Conservation (phyloP, 2,329 filamentous ascomycete species). For the Coniochaeta sp. region DNA sequence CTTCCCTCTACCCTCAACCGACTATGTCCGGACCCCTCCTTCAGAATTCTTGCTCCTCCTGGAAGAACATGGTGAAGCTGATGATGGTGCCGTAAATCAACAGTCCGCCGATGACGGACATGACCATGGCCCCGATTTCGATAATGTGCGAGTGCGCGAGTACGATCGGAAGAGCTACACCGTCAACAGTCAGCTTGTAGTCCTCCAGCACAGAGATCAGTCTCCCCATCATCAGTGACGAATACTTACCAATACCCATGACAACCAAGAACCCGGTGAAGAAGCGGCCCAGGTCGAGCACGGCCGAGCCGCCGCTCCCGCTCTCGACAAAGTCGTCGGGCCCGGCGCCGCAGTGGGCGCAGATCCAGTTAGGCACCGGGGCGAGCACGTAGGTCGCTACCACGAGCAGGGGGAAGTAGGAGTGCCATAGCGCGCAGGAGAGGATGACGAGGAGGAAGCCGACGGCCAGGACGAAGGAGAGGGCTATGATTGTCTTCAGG, state of each 20-base stretch:
- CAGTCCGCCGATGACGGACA: constrained; percentile 87
- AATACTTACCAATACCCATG: constrained; percentile 84
- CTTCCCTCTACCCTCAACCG: background rate
- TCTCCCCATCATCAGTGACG: too few relatives aligned
- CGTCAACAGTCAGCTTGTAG: too few relatives aligned
- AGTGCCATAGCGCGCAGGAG: constrained; percentile 88
- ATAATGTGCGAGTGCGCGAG: constrained; percentile 86
- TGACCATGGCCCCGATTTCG: constrained; percentile 76
- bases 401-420: constrained; percentile 91
- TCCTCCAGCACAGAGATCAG: too few relatives aligned
- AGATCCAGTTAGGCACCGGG: constrained; percentile 95
- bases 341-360: constrained; percentile 68
- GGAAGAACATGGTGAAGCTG: constrained; percentile 97
- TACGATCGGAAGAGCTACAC: constrained; percentile 74
- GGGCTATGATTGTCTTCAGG: constrained; percentile 96
- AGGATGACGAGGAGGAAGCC: constrained; percentile 98
- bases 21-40: too few relatives aligned
- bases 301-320: constrained; percentile 56
- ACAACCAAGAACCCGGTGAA: constrained; percentile 91
- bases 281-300: constrained; percentile 92
- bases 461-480: constrained; percentile 97
- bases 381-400: constrained; percentile 93
- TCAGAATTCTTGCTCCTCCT: constrained; percentile 93
- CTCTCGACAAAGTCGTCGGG: constrained; percentile 93
- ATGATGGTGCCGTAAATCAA: constrained; percentile 98